These are phyloP conservation scores for Cucumis cinereus DNA, from an alignment of 306 rosid species.

Conservation along the genomic window DNA sequence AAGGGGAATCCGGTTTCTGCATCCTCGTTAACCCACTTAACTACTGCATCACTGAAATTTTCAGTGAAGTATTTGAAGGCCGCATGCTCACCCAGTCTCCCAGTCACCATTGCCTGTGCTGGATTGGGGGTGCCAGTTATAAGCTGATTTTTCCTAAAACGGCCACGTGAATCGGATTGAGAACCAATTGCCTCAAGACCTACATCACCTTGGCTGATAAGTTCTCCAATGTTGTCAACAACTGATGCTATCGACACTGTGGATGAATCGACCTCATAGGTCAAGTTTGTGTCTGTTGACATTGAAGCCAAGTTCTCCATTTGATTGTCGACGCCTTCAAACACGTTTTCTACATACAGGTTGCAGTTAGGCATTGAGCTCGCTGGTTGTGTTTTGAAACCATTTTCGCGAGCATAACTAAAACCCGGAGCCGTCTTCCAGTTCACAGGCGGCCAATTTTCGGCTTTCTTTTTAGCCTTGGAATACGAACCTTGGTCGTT, in stretches of 20 bases:
- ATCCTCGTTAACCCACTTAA: slow-evolving; percentile 64
- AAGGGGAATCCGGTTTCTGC: slow-evolving; percentile 66
- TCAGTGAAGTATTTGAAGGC: slow-evolving; percentile 48
- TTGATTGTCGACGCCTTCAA: slow-evolving; percentile 14
- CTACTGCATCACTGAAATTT: slow-evolving; percentile 30
- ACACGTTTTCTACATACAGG: slow-evolving; percentile 15
- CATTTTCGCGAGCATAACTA: slow-evolving; percentile 47
- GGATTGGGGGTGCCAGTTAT: slow-evolving; percentile 36
- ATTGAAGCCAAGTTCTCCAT: slow-evolving; percentile 26
- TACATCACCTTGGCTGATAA: slow-evolving; percentile 14
- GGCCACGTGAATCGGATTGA: slow-evolving; percentile 8
- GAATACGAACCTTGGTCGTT: slow-evolving; percentile 29
- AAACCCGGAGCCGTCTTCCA: slow-evolving; percentile 87
- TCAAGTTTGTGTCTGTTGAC: slow-evolving; percentile 32
- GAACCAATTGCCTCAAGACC: slow-evolving; percentile 12
- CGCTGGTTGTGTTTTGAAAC: slow-evolving; percentile 37
- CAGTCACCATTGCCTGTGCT: slow-evolving; percentile 37
- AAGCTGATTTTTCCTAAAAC: slow-evolving; percentile 32
- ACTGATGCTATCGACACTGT: slow-evolving; percentile 21
- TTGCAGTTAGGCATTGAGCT: slow-evolving; percentile 14
- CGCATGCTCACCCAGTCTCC: slow-evolving; percentile 57
- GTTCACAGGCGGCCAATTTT: slow-evolving; percentile 61
- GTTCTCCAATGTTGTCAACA: slow-evolving; percentile 21
- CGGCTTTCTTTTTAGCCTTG: slow-evolving; percentile 29
- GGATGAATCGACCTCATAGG: slow-evolving; percentile 20